Percentiles rank a stretch among this genome's conserved stretches.
These are phyloP conservation scores for Globisporangium irregulare DNA, from an alignment of 352 stramenopile genomes.

Conservation along the genomic window DNA sequence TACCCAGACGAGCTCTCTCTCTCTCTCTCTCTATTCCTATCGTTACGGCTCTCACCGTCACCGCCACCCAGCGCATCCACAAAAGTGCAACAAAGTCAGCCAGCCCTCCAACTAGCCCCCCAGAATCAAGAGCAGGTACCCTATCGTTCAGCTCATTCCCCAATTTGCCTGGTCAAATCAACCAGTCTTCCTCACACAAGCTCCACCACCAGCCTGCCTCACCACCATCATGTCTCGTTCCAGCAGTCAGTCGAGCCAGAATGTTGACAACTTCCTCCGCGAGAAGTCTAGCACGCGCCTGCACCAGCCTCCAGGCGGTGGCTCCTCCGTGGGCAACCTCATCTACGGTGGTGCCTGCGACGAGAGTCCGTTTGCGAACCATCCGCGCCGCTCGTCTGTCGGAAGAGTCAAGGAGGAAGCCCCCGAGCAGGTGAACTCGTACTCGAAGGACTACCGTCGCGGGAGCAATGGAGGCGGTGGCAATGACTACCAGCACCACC, in stretches of 20 bases:
- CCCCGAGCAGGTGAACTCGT: slow-evolving; percentile 51
- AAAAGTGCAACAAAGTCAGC: background rate
- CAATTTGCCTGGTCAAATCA: slow-evolving; percentile 23
- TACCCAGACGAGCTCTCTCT: no score
- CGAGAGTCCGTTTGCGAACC: slow-evolving; percentile 47
- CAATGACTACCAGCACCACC: slow-evolving; percentile 16
- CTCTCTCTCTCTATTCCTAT: background rate
- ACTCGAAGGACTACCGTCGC: slow-evolving; percentile 36
- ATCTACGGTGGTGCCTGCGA: slow-evolving; percentile 66
- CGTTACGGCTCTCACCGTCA: background rate
- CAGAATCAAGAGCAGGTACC: background rate
- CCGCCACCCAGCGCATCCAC: background rate
- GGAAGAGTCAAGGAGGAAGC: slow-evolving; percentile 43
- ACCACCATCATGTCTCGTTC: slow-evolving; percentile 45
- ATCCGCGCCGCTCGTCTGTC: slow-evolving; percentile 40
- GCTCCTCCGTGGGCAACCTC: slow-evolving; percentile 67
- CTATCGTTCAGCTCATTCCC: slow-evolving; percentile 25
- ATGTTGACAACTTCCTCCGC: slow-evolving; percentile 75
- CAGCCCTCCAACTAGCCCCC: background rate
- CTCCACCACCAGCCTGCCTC: slow-evolving; percentile 3
- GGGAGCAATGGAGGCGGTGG: slow-evolving; percentile 14
- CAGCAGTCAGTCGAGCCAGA: slow-evolving; percentile 66
- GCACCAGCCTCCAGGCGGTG: slow-evolving; percentile 64
- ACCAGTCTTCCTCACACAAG: background rate
- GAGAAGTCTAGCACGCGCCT: slow-evolving; percentile 78